Base-by-base conservation (phyloP, 2,329 filamentous ascomycete species). In the Clarireedia homoeocarpa region DNA sequence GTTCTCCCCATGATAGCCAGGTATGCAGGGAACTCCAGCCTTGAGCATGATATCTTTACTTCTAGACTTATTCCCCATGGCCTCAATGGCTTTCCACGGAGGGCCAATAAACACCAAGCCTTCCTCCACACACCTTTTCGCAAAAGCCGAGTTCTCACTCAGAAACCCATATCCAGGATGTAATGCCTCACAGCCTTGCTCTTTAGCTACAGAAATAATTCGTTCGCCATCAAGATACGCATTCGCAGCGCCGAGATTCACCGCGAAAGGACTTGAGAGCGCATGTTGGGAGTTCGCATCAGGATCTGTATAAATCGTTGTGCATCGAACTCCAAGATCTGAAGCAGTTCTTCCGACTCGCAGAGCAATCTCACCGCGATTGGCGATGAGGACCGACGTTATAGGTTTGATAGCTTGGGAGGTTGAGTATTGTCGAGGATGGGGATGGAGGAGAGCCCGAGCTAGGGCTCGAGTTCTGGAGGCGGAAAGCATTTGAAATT, bases 161-260 rank as follows among this genome's bases (percentile, higher is more conserved):
- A 97, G 75, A 68, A 95, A 99, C 45, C 94, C 94, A 74, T 99
- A 99, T 24, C 94, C 94, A 0, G 94, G 94, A 71, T 99, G 94
- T 63, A 99, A 86, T 4, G 90, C 92, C 69, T 92, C 83, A 66
- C 95, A 96, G 45, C 88, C 88, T 67, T 92, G 83, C 65, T 87
- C 78, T 74, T 91, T 91, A 14, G 92, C 94, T 57, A 96, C 83
- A 27, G 83, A 80, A 61, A 99, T 92, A 69, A 99, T 97, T 61
- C 88, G 84, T 66, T 95, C 89, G 56, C 91, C 91, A 70, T 99
- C 92, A 44, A 99, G 84, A 70, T 99, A 99, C 53, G 88, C 91
- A 49, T 86, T 86, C 15, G 90, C 83, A 6, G 86, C 82, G 23
- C 91, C 91, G 10, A 99, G 81, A 60, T 90, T 91, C 48, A 95